phyloP scores from a whole-genome alignment of 495 filamentous ascomycete genomes.

The Aspergillus egyptiacus region DNA sequence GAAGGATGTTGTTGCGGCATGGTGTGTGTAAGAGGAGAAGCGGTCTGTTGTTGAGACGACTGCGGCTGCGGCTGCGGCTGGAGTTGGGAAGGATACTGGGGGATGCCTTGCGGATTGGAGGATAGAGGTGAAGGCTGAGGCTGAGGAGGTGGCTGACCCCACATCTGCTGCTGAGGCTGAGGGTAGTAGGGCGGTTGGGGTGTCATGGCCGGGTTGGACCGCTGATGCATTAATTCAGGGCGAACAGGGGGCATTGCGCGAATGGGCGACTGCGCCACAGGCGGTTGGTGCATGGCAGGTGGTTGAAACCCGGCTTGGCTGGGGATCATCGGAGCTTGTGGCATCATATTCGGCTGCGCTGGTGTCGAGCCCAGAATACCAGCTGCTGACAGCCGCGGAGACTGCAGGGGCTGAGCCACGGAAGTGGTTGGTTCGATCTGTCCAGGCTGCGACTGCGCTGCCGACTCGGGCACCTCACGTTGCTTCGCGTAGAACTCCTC shows the following conservation, averaged over 20 bases:
- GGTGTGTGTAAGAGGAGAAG: constrained; percentile 38
- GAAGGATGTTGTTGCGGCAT: constrained; percentile 36
- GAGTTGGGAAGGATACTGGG: constrained; percentile 42
- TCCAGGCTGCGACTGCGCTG: constrained; percentile 43
- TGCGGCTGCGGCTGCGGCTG: constrained; percentile 16
- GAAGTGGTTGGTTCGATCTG: constrained; percentile 45
- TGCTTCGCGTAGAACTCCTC: constrained; percentile 71
- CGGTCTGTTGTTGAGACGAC: constrained; percentile 31
- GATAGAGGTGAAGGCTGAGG: constrained; percentile 47
- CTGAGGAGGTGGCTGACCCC: constrained; percentile 51
- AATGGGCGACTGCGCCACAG: constrained; percentile 40
- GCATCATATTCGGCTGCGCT: constrained; percentile 31
- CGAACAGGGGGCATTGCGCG: constrained; percentile 39
- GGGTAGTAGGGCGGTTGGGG: constrained; percentile 45
- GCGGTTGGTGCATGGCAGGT: constrained; percentile 34
- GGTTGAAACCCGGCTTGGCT: constrained; percentile 31
- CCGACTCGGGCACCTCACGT: constrained; percentile 62
- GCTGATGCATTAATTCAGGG: constrained; percentile 43
- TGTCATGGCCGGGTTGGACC: constrained; percentile 37
- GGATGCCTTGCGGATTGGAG: constrained; percentile 36
- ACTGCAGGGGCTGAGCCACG: constrained; percentile 42
- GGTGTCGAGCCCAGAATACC: constrained; percentile 37
- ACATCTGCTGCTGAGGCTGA: constrained; percentile 43
- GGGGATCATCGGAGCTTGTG: constrained; percentile 38
- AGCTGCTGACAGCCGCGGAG: constrained; percentile 34